Conservation (phyloP, 108 stramenopile species). For the Cyclostephanos tholiformis region DNA sequence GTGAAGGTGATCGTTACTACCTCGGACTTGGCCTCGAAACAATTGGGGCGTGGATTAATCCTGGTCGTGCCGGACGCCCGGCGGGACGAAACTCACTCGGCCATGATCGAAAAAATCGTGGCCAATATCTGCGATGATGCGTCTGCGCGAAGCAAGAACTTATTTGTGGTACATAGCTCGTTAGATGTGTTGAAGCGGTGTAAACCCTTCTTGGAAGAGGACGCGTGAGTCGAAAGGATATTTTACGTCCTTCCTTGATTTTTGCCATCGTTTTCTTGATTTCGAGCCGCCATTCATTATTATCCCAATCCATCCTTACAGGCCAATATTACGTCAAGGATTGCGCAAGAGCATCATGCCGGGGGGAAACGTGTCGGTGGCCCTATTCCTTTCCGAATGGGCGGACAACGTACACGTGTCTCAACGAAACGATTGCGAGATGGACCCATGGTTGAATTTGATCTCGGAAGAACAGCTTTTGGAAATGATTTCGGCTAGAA, state of each 20-base stretch:
- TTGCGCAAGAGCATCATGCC: conserved; percentile 35
- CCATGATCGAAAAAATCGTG: conserved; percentile 33
- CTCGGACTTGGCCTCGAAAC: conserved; percentile 15
- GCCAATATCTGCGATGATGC: not conserved
- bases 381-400: conserved; percentile 39
- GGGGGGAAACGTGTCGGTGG: not conserved
- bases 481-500: conserved; percentile 31
- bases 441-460: conserved; percentile 51
- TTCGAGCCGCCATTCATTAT: not conserved
- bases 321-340: conserved; percentile 20
- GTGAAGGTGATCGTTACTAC: conserved; percentile 27
- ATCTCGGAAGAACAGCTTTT: conserved; percentile 33
- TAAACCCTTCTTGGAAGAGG: conserved; percentile 38
- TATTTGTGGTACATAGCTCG: conserved; percentile 37
- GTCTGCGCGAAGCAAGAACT: conserved; percentile 5
- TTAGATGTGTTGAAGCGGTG: conserved; percentile 38
- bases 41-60: conserved; percentile 3
- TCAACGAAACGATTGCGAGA: conserved; percentile 43
- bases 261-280: not conserved
- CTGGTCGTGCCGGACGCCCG: conserved; percentile 40
- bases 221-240: conserved; percentile 9
- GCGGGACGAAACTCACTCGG: conserved; percentile 27
- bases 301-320: not conserved
- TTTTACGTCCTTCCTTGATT: not conserved
- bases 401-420: conserved; percentile 26